Evolutionary conservation across 257 asterid genomes (phyloP), one percentile per base, ranked within the genome.

Genomic region (Plantago major): DNA sequence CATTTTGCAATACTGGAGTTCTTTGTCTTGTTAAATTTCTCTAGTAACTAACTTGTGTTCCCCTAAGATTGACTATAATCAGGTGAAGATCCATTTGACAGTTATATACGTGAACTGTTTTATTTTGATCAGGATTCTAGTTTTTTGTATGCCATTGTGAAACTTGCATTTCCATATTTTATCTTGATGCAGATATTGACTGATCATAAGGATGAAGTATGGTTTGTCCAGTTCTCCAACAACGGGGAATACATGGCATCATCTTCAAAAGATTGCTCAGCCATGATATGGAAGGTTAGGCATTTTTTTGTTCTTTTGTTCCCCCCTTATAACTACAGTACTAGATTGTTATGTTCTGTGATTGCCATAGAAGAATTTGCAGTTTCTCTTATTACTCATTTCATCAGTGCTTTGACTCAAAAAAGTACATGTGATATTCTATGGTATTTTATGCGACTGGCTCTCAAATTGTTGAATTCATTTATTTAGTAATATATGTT

Each of bases 181-280:
- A 28, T 58, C 63, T 70, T 53, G 42, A 68, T 77, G 86, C 88
- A 86, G 98, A 81, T 86, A 70, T 74, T 91, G 79, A 71, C 78
- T 40, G 64, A 64, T 71, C 95, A 88, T 78, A 82, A 66, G 63
- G 79, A 86, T 74, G 98, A 86, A 82, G 97, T 92, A 55, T 89
- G 97, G 99, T 89, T 83, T 50, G 93, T 92, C 68, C 99, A 89
- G 76, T 92, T 92, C 75, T 61, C 66, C 43, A 46, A 61, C 55
- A 61, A 61, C 17, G 66, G 66, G 26, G 66, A 61, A 28, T 61
- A 61, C 46, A 45, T 61, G 46, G 66, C 66, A 33, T 61, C 66
- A 15, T 61, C 66, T 4, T 61, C 66, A 7, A 46, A 37, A 45
- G 66, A 61, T 15, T 46, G 54, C 44, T 22, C 55, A 14, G 66